These are phyloP conservation scores for Rhododendron mucronatum DNA, from an alignment of 148 eudicot species.

Conservation along the genomic window DNA sequence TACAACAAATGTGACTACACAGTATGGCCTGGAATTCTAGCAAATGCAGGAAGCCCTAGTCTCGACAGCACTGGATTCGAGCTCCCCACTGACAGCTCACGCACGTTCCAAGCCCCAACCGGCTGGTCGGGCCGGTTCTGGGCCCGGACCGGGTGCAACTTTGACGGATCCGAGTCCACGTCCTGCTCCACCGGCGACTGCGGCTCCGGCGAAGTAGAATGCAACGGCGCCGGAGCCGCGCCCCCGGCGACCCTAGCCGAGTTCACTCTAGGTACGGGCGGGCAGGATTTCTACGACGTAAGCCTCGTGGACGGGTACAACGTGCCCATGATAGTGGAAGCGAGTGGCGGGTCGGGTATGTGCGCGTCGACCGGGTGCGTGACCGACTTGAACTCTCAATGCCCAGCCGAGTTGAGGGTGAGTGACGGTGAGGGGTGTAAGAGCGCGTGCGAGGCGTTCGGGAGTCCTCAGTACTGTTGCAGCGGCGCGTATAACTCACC, in stretches of 20 bases:
- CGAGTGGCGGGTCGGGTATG: slow-evolving; percentile 59
- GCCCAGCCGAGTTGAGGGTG: slow-evolving; percentile 61
- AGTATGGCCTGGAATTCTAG: slow-evolving; percentile 68
- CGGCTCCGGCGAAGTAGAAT: slow-evolving; percentile 69
- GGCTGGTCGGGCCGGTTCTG: slow-evolving; percentile 98
- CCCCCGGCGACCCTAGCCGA: slow-evolving; percentile 87
- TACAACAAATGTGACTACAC: slow-evolving; percentile 29
- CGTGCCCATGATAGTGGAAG: slow-evolving; percentile 62
- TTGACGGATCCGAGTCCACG: slow-evolving; percentile 37
- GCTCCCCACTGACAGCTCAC: slow-evolving; percentile 50
- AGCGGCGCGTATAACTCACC: slow-evolving; percentile 79
- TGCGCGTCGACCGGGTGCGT: slow-evolving; percentile 74
- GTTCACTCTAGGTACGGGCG: slow-evolving; percentile 59
- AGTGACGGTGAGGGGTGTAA: slow-evolving; percentile 68
- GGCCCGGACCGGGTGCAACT: slow-evolving; percentile 79
- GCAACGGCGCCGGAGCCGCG: slow-evolving; percentile 74
- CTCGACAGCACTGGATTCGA: slow-evolving; percentile 80
- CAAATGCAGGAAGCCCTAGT: slow-evolving; percentile 66
- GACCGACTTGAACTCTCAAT: slow-evolving; percentile 64
- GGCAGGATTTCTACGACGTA: slow-evolving; percentile 82
- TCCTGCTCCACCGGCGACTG: slow-evolving; percentile 79
- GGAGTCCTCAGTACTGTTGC: slow-evolving; percentile 71
- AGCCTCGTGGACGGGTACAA: slow-evolving; percentile 94
- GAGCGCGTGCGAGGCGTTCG: slow-evolving; percentile 91
- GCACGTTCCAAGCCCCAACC: slow-evolving; percentile 62